These are phyloP conservation scores for Sungouiella thailandica DNA, from an alignment of 805 yeast species.

Conservation along the genomic window DNA sequence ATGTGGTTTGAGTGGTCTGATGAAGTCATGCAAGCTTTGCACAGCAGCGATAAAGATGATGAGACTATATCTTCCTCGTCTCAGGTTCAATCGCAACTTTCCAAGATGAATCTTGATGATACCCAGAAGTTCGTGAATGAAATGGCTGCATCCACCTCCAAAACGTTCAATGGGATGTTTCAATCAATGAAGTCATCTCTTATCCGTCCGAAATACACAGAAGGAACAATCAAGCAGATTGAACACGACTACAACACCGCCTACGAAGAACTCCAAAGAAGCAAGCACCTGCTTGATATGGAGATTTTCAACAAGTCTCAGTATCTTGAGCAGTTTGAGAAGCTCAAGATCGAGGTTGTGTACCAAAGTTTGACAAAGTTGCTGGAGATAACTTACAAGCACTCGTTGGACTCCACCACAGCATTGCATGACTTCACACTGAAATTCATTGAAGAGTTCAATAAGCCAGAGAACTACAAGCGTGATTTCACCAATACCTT, in stretches of 20 bases:
- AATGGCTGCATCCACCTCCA: conserved; percentile 23
- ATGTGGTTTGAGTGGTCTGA: conserved; percentile 45
- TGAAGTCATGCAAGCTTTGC: conserved; percentile 16
- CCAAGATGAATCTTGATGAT: conserved; percentile 8
- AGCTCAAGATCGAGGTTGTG: conserved; percentile 26
- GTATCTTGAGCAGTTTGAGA: conserved; percentile 31
- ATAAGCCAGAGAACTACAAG: conserved; percentile 16
- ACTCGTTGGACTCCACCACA: conserved; percentile 21
- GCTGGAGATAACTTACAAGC: conserved; percentile 28
- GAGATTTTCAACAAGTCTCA: conserved; percentile 20
- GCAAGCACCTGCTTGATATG: conserved; percentile 26
- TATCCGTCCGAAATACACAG: conserved; percentile 25
- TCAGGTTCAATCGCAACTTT: neutral
- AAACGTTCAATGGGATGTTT: conserved; percentile 28
- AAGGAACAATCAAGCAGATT: conserved; percentile 19
- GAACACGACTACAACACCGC: conserved; percentile 30
- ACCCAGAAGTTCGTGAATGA: conserved; percentile 15
- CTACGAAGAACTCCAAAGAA: conserved; percentile 29
- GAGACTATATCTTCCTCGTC: conserved; percentile 2
- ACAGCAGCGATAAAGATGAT: conserved; percentile 2
- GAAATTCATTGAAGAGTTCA: conserved; percentile 15
- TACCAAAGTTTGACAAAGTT: conserved; percentile 29
- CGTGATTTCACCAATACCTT: conserved; percentile 23
- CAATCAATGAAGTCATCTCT: conserved; percentile 28
- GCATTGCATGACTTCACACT: conserved; percentile 21